phyloP scores from a whole-genome alignment of 2,329 filamentous ascomycete genomes.

The Byssoonygena ceratinophila region DNA sequence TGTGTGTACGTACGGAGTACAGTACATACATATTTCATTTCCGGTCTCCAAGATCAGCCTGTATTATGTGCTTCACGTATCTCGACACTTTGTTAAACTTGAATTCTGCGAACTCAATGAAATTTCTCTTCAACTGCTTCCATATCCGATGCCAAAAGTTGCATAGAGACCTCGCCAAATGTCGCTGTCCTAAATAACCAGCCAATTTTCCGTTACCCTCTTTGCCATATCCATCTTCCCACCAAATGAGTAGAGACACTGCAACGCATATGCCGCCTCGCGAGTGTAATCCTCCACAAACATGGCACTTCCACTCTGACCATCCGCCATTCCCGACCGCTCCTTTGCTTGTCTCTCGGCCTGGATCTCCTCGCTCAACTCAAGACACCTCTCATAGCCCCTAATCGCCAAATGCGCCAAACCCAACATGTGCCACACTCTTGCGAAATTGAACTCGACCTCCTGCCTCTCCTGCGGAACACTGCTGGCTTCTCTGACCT shows the following conservation, averaged over 20 bases:
- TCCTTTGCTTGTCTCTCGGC: conserved; percentile 19
- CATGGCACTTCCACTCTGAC: conserved; percentile 29
- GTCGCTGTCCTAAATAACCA: conserved; percentile 44
- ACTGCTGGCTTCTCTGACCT: conserved; percentile 42
- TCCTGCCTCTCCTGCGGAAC: conserved; percentile 51
- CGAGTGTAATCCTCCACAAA: conserved; percentile 46
- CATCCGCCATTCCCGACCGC: conserved; percentile 25
- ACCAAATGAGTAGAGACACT: conserved; percentile 54
- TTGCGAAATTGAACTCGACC: conserved; percentile 69
- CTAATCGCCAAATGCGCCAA: conserved; percentile 60
- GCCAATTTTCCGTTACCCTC: conserved; percentile 50
- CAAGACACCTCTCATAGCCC: conserved; percentile 55
- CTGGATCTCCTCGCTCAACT: conserved; percentile 40
- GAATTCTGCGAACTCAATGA: too few relatives aligned
- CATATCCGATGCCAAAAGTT: background rate
- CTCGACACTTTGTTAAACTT: too few relatives aligned
- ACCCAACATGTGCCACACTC: conserved; percentile 66
- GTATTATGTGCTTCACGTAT: too few relatives aligned
- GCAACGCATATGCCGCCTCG: conserved; percentile 66
- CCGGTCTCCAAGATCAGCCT: too few relatives aligned
- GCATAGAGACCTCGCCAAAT: background rate
- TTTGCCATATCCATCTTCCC: conserved; percentile 54
- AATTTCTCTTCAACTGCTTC: too few relatives aligned
- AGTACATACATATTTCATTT: too few relatives aligned
- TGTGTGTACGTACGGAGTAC: too few relatives aligned